Conservation (phyloP, 768 basidiomycete genomes). For the Terana coerulea region DNA sequence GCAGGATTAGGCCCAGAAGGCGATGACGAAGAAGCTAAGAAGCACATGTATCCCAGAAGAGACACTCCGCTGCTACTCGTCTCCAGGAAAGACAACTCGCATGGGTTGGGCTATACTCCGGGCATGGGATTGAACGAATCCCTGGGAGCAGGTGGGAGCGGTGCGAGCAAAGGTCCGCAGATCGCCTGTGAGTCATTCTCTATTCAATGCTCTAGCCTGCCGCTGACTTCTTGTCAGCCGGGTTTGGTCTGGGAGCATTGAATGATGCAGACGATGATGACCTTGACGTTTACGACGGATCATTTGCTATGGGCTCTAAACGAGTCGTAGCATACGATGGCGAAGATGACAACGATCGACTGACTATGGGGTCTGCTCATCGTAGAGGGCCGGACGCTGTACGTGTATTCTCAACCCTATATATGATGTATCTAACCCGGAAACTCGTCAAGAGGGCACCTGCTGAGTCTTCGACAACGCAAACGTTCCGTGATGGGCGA, state of each 20-base stretch:
- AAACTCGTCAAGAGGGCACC: slow-evolving; percentile 17
- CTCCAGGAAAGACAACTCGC: slow-evolving; percentile 66
- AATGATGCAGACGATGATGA: slow-evolving; percentile 97
- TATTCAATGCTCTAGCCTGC: neutral
- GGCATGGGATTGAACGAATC: slow-evolving; percentile 60
- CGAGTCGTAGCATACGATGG: slow-evolving; percentile 57
- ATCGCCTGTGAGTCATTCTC: slow-evolving; percentile 47
- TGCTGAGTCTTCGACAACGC: slow-evolving; percentile 15
- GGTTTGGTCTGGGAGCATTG: slow-evolving; percentile 84
- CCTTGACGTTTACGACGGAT: slow-evolving; percentile 72
- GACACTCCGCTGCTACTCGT: slow-evolving; percentile 67
- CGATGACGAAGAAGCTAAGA: slow-evolving; percentile 77
- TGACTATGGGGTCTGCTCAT: slow-evolving; percentile 35
- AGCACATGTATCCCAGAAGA: slow-evolving; percentile 82
- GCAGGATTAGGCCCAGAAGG: slow-evolving; percentile 37
- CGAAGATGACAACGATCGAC: slow-evolving; percentile 58
- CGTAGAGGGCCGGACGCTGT: neutral
- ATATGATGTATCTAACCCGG: neutral
- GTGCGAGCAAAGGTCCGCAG: slow-evolving; percentile 40
- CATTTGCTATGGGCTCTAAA: slow-evolving; percentile 25
- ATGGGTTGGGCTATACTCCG: slow-evolving; percentile 81
- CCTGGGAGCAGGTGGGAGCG: slow-evolving; percentile 35
- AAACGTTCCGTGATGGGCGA: slow-evolving; percentile 71
- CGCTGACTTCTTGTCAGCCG: slow-evolving; percentile 41
- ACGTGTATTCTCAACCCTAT: neutral